A percentile compares a stretch with the other conserved stretches of the same genome.
These are phyloP conservation scores for Silene uniflora DNA, from an alignment of 148 eudicot species.

Conservation along the genomic window DNA sequence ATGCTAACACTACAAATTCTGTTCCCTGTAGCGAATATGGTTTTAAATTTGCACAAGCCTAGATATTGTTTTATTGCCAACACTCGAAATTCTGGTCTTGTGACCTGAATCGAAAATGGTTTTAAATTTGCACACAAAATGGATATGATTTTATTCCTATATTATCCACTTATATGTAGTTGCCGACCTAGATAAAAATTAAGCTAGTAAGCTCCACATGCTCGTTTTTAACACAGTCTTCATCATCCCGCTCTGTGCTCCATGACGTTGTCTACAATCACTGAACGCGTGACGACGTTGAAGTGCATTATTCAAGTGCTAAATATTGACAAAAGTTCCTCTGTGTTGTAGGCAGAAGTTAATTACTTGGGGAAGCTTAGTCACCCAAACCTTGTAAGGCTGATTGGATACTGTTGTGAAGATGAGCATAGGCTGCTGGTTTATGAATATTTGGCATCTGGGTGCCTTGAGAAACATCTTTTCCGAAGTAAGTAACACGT, in stretches of 20 bases:
- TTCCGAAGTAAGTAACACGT: conserved; percentile 86
- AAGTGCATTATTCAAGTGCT: conserved; percentile 1
- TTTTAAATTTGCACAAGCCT: neutral
- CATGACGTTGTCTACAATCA: neutral
- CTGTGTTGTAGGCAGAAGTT: conserved; percentile 67
- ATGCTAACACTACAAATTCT: neutral
- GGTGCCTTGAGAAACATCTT: conserved; percentile 81
- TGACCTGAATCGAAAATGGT: too few relatives aligned
- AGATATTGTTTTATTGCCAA: too few relatives aligned
- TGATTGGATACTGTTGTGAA: conserved; percentile 86
- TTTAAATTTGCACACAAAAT: too few relatives aligned
- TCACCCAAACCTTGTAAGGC: conserved; percentile 79
- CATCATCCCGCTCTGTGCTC: neutral
- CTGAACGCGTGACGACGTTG: neutral
- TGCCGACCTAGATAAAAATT: too few relatives aligned
- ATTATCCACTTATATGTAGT: too few relatives aligned
- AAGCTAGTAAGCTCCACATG: neutral
- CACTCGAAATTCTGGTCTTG: too few relatives aligned
- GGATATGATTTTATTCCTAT: too few relatives aligned
- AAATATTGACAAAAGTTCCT: conserved; percentile 11
- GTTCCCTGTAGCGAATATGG: neutral
- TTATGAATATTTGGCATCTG: conserved; percentile 83
- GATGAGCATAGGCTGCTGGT: conserved; percentile 76
- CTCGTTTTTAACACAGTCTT: neutral
- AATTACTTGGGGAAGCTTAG: conserved; percentile 74